Conservation (phyloP, 768 basidiomycete species). For the Termitomyces sp. region DNA sequence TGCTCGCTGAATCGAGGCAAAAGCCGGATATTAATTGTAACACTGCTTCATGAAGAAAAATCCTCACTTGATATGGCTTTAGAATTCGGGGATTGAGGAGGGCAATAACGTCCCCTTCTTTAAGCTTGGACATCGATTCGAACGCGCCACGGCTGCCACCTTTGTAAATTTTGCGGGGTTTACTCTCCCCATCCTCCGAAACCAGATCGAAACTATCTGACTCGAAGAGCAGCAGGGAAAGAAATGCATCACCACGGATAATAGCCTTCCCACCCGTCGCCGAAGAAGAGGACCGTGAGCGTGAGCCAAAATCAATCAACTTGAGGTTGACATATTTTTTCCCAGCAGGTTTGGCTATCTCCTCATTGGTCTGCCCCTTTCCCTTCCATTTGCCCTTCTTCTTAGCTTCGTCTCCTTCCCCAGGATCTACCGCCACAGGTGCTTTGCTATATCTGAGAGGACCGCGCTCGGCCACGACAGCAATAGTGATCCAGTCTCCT, state of each 20-base stretch:
- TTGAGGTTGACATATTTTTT: conserved; percentile 88
- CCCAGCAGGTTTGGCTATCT: conserved; percentile 44
- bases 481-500: conserved; percentile 95
- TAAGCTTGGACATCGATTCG: conserved; percentile 81
- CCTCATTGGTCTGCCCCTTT: conserved; percentile 33
- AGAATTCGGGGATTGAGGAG: conserved; percentile 86
- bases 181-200: conserved; percentile 48
- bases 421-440: conserved; percentile 54
- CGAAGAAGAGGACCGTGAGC: conserved; percentile 50
- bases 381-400: conserved; percentile 34
- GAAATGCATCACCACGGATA: conserved; percentile 78
- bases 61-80: conserved; percentile 78
- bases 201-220: conserved; percentile 68
- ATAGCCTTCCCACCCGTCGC: conserved; percentile 54
- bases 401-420: conserved; percentile 37
- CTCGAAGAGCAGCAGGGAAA: conserved; percentile 87
- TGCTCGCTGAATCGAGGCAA: conserved; percentile 33
- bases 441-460: conserved; percentile 72
- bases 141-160: conserved; percentile 94
- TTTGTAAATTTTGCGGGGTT: conserved; percentile 64
- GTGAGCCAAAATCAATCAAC: conserved; percentile 76
- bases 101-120: conserved; percentile 88
- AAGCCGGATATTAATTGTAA: neutral
- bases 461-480: conserved; percentile 90
- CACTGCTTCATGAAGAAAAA: neutral